Evolutionary conservation across 768 basidiomycete genomes (phyloP).

Genomic region (Lentinula edodes): DNA sequence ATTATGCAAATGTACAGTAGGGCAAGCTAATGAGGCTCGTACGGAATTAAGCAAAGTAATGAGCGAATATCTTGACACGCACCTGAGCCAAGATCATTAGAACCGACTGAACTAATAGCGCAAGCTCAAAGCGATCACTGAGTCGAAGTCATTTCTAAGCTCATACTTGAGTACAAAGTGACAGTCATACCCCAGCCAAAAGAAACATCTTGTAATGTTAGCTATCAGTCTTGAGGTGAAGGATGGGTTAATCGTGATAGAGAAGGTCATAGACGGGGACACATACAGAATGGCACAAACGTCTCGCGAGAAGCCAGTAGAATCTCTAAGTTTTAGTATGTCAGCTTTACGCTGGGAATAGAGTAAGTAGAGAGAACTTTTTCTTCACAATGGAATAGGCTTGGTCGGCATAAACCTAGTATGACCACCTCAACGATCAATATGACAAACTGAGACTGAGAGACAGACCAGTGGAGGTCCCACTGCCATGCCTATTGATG

Average conservation of each 20-base stretch:
- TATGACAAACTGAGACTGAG: neutral
- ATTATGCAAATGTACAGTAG: slow-evolving; percentile 78
- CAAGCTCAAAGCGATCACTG: slow-evolving; percentile 65
- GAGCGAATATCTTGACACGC: slow-evolving; percentile 13
- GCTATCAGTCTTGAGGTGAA: slow-evolving; percentile 53
- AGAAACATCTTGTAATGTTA: slow-evolving; percentile 87
- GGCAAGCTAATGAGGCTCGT: slow-evolving; percentile 46
- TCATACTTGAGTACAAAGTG: neutral
- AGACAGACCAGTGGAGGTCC: slow-evolving; percentile 62
- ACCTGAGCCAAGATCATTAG: slow-evolving; percentile 86
- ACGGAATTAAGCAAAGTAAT: slow-evolving; percentile 11
- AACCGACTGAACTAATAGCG: slow-evolving; percentile 75
- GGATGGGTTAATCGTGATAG: neutral
- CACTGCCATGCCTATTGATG: slow-evolving; percentile 79
- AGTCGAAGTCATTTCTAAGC: slow-evolving; percentile 1
- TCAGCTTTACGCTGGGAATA: slow-evolving; percentile 4
- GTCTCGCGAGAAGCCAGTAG: slow-evolving; percentile 82
- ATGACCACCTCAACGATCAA: neutral
- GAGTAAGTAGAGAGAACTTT: slow-evolving; percentile 33
- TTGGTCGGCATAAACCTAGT: slow-evolving; percentile 75
- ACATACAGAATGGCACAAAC: slow-evolving; percentile 78
- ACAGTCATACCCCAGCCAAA: slow-evolving; percentile 66
- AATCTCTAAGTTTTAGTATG: slow-evolving; percentile 44
- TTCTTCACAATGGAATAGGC: slow-evolving; percentile 75
- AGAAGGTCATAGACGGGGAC: slow-evolving; percentile 1